phyloP scores from a whole-genome alignment of 139 green algal species.

The Dunaliella primolecta region DNA sequence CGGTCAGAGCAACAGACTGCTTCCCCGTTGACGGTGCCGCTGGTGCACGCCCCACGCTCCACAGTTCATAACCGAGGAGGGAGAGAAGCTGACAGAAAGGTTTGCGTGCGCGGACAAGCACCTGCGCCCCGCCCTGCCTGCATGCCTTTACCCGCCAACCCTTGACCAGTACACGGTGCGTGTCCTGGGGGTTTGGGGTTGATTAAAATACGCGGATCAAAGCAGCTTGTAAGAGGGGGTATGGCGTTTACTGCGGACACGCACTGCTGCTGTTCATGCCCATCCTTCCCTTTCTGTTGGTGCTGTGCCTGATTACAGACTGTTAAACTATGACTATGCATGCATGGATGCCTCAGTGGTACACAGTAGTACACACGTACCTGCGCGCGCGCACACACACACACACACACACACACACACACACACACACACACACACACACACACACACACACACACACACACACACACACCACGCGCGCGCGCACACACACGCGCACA shows the following conservation, averaged over 20 bases:
- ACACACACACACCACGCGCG: too few relatives aligned
- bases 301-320: too few relatives aligned
- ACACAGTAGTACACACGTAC: too few relatives aligned
- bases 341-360: too few relatives aligned
- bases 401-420: neutral
- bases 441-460: neutral
- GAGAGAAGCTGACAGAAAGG: neutral
- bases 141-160: neutral
- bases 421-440: neutral
- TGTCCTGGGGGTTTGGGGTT: neutral
- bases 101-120: neutral
- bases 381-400: neutral
- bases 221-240: neutral
- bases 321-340: too few relatives aligned
- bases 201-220: neutral
- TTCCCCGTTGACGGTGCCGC: neutral
- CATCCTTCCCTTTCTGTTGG: too few relatives aligned
- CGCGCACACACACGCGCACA: too few relatives aligned
- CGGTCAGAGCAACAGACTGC: neutral
- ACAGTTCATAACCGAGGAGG: slow-evolving; percentile 1
- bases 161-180: neutral
- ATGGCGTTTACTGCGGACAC: neutral
- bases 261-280: too few relatives aligned
- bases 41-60: neutral
- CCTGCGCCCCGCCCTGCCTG: neutral